Evolutionary conservation across 345 rosid species (phyloP), one percentile per base, ranked within the genome.

Genomic region (Citrus hindsii): DNA sequence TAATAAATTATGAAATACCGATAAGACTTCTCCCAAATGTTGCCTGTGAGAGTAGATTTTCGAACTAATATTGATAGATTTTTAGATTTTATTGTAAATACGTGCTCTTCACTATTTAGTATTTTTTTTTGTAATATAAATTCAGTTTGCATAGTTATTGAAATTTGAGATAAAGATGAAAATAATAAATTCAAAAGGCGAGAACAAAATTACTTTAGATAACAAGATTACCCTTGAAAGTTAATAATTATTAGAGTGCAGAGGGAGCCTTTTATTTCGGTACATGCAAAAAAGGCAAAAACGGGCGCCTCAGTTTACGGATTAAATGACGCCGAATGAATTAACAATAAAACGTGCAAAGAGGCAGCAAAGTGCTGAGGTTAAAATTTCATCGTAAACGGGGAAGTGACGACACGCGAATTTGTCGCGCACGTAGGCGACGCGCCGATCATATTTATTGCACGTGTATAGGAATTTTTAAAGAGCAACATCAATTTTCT

Each of bases 381-480:
- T 28, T 28, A 63, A 63, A 27, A 8, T 58, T 28, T 5, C 35
- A 63, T 16, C 6, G 5, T 6, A 5, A 6, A 6, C 0, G 6
- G 7, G 18, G 5, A 4, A 22, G 51, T 35, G 48, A 35, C 16
- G 16, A 55, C 74, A 37, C 38, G 67, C 7, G 68, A 40, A 19
- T 69, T 77, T 69, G 80, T 77, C 61, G 68, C 7, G 32, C 68
- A 56, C 60, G 74, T 27, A 59, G 10, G 2, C 40, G 60, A 68
- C 68, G 60, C 56, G 67, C 59, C 10, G 38, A 7, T 13, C 28
- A 8, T 2, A 38, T 58, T 40, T 19, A 68, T 27, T 59, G 74
- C 60, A 77, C 80, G 59, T 28, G 75, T 5, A 4, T 14, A 25
- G 67, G 24, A 46, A 46, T 18, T 12, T 46, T 46, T 3, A 38